Evolutionary conservation across 1,139 yeast genomes (phyloP), one percentile per base, ranked within the genome.

Genomic region (Taphrina deformans): DNA sequence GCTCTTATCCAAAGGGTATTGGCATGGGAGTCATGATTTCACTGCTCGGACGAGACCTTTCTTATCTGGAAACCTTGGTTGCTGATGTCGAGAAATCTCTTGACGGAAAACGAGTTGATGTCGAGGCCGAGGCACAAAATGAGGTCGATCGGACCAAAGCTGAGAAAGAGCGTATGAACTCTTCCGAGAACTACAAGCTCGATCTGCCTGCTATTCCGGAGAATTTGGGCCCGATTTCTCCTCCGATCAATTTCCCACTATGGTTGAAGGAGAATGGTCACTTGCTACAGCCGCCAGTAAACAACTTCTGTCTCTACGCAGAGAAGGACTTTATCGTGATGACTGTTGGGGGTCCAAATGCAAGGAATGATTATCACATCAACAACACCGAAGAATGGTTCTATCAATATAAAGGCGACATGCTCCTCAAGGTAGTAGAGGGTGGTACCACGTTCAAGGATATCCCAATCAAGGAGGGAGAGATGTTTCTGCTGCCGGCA

Each of bases 261-360:
- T 61, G 97, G 97, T 82, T 92, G 23, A 79, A 80, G 62, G 96
- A 89, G 72, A 89, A 92, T 75, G 79, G 80, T 27, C 84, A 88
- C 69, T 80, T 89, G 27, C 81, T 92, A 48, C 86, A 89, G 74
- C 97, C 97, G 1, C 97, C 97, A 0, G 97, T 92, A 29, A 91
- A 90, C 76, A 92, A 92, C 74, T 92, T 77, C 76, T 89, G 97
- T 73, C 63, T 59, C 16, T 59, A 59, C 14, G 83, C 91, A 38
- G 96, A 92, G 74, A 81, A 91, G 58, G 96, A 96, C 2, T 89
- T 89, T 73, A 91, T 97, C 0, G 89, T 90, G 52, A 92, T 92
- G 97, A 80, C 85, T 60, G 96, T 92, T 1, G 97, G 97, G 6
- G 98, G 97, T 0, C 97, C 97, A 1, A 92, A 92, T 75, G 96